Conservation (phyloP, 1,284 basidiomycete species). For the Vanrija humicola region DNA sequence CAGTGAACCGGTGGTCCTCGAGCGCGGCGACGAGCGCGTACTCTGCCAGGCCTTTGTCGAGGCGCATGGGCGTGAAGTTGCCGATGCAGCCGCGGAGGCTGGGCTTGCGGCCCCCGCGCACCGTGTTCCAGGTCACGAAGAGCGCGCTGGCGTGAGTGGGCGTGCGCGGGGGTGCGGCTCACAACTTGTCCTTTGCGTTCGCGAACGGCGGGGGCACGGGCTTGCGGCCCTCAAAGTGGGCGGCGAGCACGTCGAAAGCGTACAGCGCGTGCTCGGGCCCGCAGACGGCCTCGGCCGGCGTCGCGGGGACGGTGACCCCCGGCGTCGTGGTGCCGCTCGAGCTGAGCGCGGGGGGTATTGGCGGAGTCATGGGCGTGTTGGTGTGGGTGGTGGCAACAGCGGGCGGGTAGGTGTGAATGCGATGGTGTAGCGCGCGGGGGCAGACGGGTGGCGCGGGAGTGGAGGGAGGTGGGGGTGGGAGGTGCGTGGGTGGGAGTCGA, state of each 20-base stretch:
- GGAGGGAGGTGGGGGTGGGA: no score
- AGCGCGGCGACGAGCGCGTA: slow-evolving; percentile 72
- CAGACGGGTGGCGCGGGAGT: no score
- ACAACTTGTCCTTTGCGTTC: slow-evolving; percentile 32
- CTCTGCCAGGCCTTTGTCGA: slow-evolving; percentile 74
- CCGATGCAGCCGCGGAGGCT: slow-evolving; percentile 91
- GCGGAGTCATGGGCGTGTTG: background rate
- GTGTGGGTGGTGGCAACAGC: background rate
- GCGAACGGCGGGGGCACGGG: slow-evolving; percentile 21
- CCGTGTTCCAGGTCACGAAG: slow-evolving; percentile 92
- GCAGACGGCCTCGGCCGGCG: slow-evolving; percentile 22
- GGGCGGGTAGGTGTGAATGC: no score
- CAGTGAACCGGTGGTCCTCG: slow-evolving; percentile 54
- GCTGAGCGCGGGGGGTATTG: slow-evolving; percentile 6
- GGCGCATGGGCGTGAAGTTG: slow-evolving; percentile 74
- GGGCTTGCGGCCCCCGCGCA: slow-evolving; percentile 47
- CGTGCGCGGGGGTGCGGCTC: slow-evolving; percentile 10
- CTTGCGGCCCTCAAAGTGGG: slow-evolving; percentile 34
- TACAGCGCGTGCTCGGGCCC: slow-evolving; percentile 50
- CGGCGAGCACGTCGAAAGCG: slow-evolving; percentile 53
- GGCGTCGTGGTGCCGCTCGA: slow-evolving; percentile 10
- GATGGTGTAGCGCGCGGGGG: no score
- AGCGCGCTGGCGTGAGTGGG: slow-evolving; percentile 61
- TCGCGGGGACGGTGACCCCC: slow-evolving; percentile 11
- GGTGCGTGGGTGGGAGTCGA: no score